phyloP scores from a whole-genome alignment of 2,329 filamentous ascomycete species.

The Grosmannia penicillata region DNA sequence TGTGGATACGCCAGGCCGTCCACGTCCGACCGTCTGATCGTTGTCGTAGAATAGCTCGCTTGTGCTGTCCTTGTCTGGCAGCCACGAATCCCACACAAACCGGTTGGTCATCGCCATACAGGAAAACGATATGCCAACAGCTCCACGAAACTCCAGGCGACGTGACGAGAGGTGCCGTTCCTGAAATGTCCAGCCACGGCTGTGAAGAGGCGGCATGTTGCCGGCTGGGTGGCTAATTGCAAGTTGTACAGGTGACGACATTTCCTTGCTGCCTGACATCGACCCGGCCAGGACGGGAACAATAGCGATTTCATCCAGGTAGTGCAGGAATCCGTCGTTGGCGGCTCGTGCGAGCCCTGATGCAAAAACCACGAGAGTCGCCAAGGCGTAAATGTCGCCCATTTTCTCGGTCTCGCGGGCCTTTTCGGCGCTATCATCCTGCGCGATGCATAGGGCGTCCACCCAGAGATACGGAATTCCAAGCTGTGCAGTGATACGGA shows the following conservation, averaged over 20 bases:
- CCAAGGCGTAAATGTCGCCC: not conserved
- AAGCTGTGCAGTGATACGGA: not conserved
- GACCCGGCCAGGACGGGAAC: not conserved
- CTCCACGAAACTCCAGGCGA: not conserved
- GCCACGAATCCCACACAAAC: not conserved
- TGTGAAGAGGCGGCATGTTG: no score
- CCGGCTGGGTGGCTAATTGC: no score
- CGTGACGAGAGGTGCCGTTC: not conserved
- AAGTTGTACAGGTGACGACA: no score
- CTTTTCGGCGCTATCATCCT: not conserved
- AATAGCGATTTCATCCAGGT: not conserved
- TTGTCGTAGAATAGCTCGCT: no score
- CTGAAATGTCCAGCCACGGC: not conserved
- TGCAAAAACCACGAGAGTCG: not conserved
- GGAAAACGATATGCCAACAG: not conserved
- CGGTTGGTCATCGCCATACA: not conserved
- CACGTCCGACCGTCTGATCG: not conserved
- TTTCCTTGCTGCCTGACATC: no score
- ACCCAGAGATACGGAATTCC: not conserved
- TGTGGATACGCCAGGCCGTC: not conserved
- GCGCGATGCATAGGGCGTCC: not conserved
- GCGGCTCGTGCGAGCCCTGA: not conserved
- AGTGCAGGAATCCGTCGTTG: not conserved
- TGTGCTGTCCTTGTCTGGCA: not conserved
- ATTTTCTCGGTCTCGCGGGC: not conserved